Evolutionary conservation across 208 protist genomes (phyloP), one percentile per base, ranked within the genome.

Genomic region (Acanthamoeba lenticulata): DNA sequence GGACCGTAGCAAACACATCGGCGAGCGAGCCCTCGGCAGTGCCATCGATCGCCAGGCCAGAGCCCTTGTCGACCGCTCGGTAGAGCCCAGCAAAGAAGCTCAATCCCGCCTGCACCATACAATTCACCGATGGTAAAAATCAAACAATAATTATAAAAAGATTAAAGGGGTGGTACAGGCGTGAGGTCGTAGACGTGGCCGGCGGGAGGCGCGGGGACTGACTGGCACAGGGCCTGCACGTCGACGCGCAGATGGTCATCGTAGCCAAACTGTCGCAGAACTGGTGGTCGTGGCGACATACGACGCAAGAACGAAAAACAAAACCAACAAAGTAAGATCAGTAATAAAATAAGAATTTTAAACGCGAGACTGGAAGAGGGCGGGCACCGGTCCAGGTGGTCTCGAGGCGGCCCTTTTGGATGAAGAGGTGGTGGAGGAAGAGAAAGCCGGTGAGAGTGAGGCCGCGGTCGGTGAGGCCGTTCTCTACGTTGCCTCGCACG

Each of bases 361-460:
- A 45, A 52, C 6, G 24, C 2, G 0, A 79, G n/a, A 45, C 4
- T 21, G 15, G 27, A 32, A 5, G 29, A 38, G 34, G 21, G 36
- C 52, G 55, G 4, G n/a, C 19, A 55, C 38, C 89, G 27, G 89
- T 93, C 92, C 92, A 94, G 3, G 77, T 90, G 7, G 92, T 94
- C 21, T 90, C 92, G 27, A 94, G 38, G 4, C 72, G 27, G 0
- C 92, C 92, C 36, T 90, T 29, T 24, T 91, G 69, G 60, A 94
- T 90, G 44, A 94, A 94, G 55, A 90, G 42, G 45, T 81, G 62
- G 57, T 94, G 69, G 1, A 94, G 92, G 45, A 74, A 94, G 77
- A 88, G 52, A 42, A 94, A 94, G 29, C 92, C 92, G 19, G 42
- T 69, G n/a, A 88, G 44, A 2, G 79, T 94, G 47, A 94, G 49